Evolutionary conservation across 2,329 filamentous ascomycete genomes (phyloP), one percentile per base, ranked within the genome.

Genomic region (Fusarium oligoseptatum): DNA sequence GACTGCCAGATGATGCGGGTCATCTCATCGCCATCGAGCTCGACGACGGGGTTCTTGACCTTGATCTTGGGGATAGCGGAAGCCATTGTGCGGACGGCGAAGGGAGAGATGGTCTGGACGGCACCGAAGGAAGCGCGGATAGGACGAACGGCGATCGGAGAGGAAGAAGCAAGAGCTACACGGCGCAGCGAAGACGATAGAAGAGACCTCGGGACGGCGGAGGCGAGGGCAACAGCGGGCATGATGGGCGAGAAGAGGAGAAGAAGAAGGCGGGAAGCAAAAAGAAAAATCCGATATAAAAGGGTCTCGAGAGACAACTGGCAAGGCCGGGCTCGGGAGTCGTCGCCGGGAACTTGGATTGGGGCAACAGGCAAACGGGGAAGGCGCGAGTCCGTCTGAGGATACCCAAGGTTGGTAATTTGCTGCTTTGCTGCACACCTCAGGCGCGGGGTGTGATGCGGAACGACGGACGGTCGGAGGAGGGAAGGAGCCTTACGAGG

Each of bases 31-130:
- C 96, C 96, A 84, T 98, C 96, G 81, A 98, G 91, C 88, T 98
- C 97, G 84, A 99, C 97, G 83, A 99, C 92, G 77, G 97, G 97
- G 87, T 98, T 98, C 92, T 97, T 95, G 88, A 99, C 97, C 91
- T 97, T 97, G 90, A 98, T 98, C 93, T 98, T 99, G 82, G 90
- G 88, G 69, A 58, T 64, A 61, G 70, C 60, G 77, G 88, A 84
- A 67, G 88, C 87, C 90, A 92, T 91, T 80, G 84, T 88, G 83
- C 84, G 83, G n/a, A 97, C 92, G 78, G 84, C 87, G 82, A 85
- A 83, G 15, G 97, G 92, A 0, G 94, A 82, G 60, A 80, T 76
- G 48, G 82, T 83, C 71, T 84, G 82, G 64, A 82, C 73, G 68
- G 82, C 81, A 71, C 82, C 83, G 68, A 82, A 83, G 94, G 58